Evolutionary conservation across 2,329 filamentous ascomycete genomes (phyloP), one percentile per base, ranked within the genome.

Genomic region (Alternaria gansuensis): DNA sequence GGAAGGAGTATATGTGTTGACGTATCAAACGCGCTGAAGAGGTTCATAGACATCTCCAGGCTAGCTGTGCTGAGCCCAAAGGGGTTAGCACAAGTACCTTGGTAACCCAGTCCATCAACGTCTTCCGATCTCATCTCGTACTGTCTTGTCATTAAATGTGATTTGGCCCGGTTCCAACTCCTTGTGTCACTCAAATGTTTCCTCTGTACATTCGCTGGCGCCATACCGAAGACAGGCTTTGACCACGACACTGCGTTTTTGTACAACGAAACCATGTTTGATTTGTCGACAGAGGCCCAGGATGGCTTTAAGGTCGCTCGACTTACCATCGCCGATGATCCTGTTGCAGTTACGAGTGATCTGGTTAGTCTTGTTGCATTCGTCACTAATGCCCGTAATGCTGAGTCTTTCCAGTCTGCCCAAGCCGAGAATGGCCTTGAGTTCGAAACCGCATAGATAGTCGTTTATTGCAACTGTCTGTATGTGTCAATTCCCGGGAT

Each of bases 21-120:
- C 17, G 4, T 8, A 13, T 40, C 21, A 11, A 40, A 23, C 13
- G 23, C 4, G 4, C 23, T 11, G 9, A 40, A 4, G 17, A 10
- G 2, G 21, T 23, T 23, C 17, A 5, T 40, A 40, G 4, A 40
- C 21, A 23, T 28, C 37, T 40, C 17, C 37, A 21, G 10, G 17
- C 21, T 40, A 40, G 17, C 10, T 23, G 17, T 23, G 37, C 9
- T 23, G 9, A 9, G 9, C 37, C 37, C 1, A 40, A 40, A 40
- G 37, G 10, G 21, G 37, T 24, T 40, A 24, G 37, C 29, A 36
- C 43, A 54, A 41, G 43, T 54, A 57, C 49, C 55, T 57, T 48
- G 51, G 55, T 57, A 48, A 54, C 50, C 55, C 51, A 29, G 43
- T 33, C 29, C 31, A n/a, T 41, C 28, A 24, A 29, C 55, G n/a